These are phyloP conservation scores for Oryza glaberrima DNA, from an alignment of 176 grass and related monocot species.

Conservation along the genomic window DNA sequence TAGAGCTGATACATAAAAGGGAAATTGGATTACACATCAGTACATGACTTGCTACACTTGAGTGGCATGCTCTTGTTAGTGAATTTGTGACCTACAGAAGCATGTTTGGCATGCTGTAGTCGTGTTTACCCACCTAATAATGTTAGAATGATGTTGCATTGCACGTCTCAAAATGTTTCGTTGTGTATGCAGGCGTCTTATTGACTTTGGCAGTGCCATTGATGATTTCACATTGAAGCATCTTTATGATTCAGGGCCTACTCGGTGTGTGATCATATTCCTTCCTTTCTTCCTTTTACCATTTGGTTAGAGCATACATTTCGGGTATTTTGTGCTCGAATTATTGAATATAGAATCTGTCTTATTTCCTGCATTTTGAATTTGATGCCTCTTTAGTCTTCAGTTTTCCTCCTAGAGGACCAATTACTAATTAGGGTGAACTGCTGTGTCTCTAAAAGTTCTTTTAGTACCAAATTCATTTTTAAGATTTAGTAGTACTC, in stretches of 20 bases:
- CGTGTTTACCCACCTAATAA: background rate
- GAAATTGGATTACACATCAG: background rate
- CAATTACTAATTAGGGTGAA: too few relatives aligned
- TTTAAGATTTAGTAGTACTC: slow-evolving; percentile 14
- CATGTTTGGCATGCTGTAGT: background rate
- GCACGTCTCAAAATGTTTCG: slow-evolving; percentile 20
- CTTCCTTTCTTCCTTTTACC: slow-evolving; percentile 33
- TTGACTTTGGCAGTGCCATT: slow-evolving; percentile 98
- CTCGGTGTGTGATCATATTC: slow-evolving; percentile 57
- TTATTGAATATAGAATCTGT: background rate
- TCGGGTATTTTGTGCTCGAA: background rate
- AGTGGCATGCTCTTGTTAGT: background rate
- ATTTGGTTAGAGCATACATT: slow-evolving; percentile 12
- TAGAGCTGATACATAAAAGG: slow-evolving; percentile 4
- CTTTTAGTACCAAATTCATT: background rate
- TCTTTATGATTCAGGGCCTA: slow-evolving; percentile 87
- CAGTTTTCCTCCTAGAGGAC: background rate
- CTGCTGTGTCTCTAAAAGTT: background rate
- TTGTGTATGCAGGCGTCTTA: slow-evolving; percentile 72
- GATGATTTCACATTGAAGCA: slow-evolving; percentile 97
- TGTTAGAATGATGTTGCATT: slow-evolving; percentile 11
- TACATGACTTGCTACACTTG: background rate
- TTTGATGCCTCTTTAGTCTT: background rate
- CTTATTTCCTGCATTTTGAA: slow-evolving; percentile 19
- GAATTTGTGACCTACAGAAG: slow-evolving; percentile 8